A percentile compares a stretch with the other conserved stretches of the same genome.
phyloP scores from a whole-genome alignment of 768 basidiomycete species.

The Lentinula edodes region DNA sequence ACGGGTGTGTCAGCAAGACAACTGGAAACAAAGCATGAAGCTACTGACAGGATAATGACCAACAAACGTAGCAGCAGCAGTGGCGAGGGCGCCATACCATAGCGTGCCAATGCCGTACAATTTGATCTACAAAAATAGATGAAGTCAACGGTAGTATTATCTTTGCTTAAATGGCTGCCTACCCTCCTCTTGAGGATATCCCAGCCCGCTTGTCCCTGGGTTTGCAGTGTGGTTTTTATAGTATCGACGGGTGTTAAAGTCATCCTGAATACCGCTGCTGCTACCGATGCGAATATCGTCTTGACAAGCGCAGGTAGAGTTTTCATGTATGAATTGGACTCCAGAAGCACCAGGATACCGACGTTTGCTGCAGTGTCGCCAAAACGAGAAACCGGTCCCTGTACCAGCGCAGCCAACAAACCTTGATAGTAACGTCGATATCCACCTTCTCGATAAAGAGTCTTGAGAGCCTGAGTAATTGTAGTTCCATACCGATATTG shows the following conservation, averaged over 20 bases:
- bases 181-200: slow-evolving; percentile 64
- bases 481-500: slow-evolving; percentile 88
- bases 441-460: slow-evolving; percentile 75
- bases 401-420: slow-evolving; percentile 77
- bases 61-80: slow-evolving; percentile 90
- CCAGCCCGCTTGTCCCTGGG: slow-evolving; percentile 72
- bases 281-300: slow-evolving; percentile 72
- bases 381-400: slow-evolving; percentile 81
- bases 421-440: slow-evolving; percentile 87
- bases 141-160: neutral
- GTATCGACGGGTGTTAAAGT: slow-evolving; percentile 91
- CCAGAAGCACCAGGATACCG: slow-evolving; percentile 81
- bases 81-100: slow-evolving; percentile 91
- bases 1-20: slow-evolving; percentile 4
- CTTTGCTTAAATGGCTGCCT: slow-evolving; percentile 11
- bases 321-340: slow-evolving; percentile 68
- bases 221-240: slow-evolving; percentile 92
- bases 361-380: slow-evolving; percentile 95
- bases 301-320: slow-evolving; percentile 60
- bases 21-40: too few relatives aligned
- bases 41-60: slow-evolving; percentile 76
- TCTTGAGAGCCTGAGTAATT: slow-evolving; percentile 56
- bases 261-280: slow-evolving; percentile 86
- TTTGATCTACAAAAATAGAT: slow-evolving; percentile 42
- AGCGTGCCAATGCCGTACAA: slow-evolving; percentile 71